These are phyloP conservation scores for Pseudogymnoascus sp. DNA, from an alignment of 2,329 filamentous ascomycete genomes.

Conservation along the genomic window DNA sequence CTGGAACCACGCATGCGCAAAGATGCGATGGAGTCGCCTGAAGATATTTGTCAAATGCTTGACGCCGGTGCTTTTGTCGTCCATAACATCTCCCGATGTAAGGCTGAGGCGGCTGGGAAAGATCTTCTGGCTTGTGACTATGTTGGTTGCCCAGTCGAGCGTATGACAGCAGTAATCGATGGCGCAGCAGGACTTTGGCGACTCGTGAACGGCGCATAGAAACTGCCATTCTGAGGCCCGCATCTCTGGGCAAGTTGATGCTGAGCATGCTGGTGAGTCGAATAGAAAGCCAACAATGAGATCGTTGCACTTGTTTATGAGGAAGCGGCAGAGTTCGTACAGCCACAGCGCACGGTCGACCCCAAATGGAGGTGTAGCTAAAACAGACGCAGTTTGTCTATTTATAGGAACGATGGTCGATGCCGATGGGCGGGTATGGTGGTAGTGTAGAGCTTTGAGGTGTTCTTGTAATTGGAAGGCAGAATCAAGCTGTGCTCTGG, in stretches of 20 bases:
- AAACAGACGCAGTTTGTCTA: conserved; percentile 64
- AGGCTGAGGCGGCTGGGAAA: conserved; percentile 68
- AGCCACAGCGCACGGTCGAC: conserved; percentile 89
- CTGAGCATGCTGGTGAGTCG: conserved; percentile 81
- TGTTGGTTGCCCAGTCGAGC: conserved; percentile 93
- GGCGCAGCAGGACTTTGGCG: conserved; percentile 92
- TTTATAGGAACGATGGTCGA: conserved; percentile 63
- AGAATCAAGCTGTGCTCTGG: conserved; percentile 68
- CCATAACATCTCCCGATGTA: conserved; percentile 36
- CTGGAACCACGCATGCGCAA: conserved; percentile 98
- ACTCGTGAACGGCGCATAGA: conserved; percentile 92
- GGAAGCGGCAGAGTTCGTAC: conserved; percentile 93
- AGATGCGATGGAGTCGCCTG: conserved; percentile 87
- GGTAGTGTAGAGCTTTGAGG: conserved; percentile 82
- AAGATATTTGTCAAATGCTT: conserved; percentile 94
- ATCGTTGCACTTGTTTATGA: conserved; percentile 89
- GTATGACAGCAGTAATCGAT: conserved; percentile 99
- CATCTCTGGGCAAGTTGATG: conserved; percentile 92
- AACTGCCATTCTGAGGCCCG: conserved; percentile 99
- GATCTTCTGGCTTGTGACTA: conserved; percentile 87
- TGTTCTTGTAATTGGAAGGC: conserved; percentile 97
- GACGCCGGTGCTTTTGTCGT: conserved; percentile 57
- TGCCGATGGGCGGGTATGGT: conserved; percentile 58
- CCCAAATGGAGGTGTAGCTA: conserved; percentile 72
- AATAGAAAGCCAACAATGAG: conserved; percentile 90